Percentiles rank a stretch among this genome's conserved stretches.
Evolutionary conservation across 768 basidiomycete species (phyloP).

Genomic region (Lactarius evosmus): DNA sequence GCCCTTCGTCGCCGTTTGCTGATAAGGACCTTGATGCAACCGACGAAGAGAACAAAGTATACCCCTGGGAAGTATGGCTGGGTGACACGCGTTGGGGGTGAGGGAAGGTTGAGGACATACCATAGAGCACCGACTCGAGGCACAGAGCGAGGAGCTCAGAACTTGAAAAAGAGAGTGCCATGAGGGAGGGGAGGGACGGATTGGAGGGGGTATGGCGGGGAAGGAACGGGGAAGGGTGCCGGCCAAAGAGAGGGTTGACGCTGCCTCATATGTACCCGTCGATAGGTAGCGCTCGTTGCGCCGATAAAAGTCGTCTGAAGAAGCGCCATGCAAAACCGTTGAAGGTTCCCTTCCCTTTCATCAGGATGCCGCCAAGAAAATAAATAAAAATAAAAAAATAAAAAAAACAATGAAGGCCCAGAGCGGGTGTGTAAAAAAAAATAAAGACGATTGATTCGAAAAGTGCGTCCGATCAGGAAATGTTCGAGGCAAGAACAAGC

Average conservation of each 20-base stretch:
- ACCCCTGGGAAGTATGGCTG: constrained; percentile 4
- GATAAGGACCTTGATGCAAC: constrained; percentile 22
- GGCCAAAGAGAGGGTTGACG: constrained; percentile 9
- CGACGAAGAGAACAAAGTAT: constrained; percentile 17
- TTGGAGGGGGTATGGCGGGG: constrained; percentile 5
- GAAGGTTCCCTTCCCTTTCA: background rate
- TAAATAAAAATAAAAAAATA: background rate
- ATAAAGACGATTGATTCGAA: background rate
- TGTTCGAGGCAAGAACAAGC: background rate
- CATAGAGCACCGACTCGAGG: constrained; percentile 24
- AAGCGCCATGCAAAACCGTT: background rate
- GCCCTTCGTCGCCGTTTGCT: constrained; percentile 12
- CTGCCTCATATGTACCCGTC: constrained; percentile 23
- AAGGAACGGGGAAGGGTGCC: constrained; percentile 13
- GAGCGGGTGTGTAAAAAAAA: no score
- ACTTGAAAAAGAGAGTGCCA: constrained; percentile 11
- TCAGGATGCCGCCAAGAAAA: background rate
- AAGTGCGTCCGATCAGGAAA: constrained; percentile 1
- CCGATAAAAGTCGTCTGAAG: background rate
- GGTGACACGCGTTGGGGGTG: no score
- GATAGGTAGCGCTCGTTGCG: constrained; percentile 5
- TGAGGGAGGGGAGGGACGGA: background rate
- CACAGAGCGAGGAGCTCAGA: constrained; percentile 20
- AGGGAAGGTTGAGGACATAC: background rate
- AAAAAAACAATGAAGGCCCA: background rate